Base-by-base conservation (phyloP, 805 yeast species). In the Pichia heedii region DNA sequence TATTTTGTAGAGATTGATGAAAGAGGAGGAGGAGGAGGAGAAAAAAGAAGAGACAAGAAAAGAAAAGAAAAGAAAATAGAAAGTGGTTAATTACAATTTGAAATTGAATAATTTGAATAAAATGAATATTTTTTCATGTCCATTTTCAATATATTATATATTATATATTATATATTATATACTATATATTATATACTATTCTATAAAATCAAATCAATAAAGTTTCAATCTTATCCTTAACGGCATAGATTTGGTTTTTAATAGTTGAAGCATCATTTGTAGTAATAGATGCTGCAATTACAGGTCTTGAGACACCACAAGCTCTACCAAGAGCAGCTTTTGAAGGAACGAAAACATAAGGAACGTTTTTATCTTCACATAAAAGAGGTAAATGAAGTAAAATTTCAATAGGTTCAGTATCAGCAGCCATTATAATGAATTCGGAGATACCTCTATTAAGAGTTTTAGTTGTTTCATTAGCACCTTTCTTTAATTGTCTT, bases 261-360 rank as follows among this genome's bases (percentile, higher is more conserved):
- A 93, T 85, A 62, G 96, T 84, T 58, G 97, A 88, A 61, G 96
- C 95, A 65, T 93, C 99, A 73, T 93, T 93, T 55, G 97, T 80
- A 66, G 99, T 93, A 65, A 93, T 93, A 51, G 95, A 84, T 53
- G 97, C 97, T 64, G 98, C 95, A 66, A 93, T 90, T 49, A 93
- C 99, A 55, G 97, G 97, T 79, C 99, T 85, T 45, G 97, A 87
- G 52, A 93, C 98, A 74, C 99, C 99, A 75, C 98, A 93, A 61
- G 98, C 97, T 76, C 99, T 86, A 69, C 99, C 99, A 60, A 93
- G 77, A 52, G 98, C 98, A 63, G 93, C 81, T 78, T 93, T 90
- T 58, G 97, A 88, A 56, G 99, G 97, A 54, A 93, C 97, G 57
- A 93, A 93, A 53, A 93, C 97, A 76, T 93, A 93, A 52, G 98